phyloP scores from a whole-genome alignment of 1,284 basidiomycete genomes.

The Athelia sp. region DNA sequence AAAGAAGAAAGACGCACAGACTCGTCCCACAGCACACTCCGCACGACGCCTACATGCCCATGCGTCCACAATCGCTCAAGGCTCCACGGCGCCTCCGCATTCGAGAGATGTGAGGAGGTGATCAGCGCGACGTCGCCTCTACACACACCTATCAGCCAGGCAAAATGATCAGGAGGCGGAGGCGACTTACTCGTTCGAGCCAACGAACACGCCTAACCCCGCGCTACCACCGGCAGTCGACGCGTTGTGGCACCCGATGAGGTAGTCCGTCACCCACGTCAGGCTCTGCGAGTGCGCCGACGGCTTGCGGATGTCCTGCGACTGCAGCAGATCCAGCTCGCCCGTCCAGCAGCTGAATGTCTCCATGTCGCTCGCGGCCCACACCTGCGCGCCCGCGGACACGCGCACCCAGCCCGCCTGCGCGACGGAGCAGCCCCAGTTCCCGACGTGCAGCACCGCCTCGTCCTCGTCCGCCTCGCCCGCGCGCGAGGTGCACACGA shows the following conservation, averaged over 20 bases:
- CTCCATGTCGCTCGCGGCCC: conserved; percentile 82
- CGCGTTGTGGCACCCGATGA: conserved; percentile 29
- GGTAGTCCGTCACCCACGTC: conserved; percentile 36
- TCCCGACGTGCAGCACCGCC: conserved; percentile 60
- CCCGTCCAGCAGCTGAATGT: conserved; percentile 72
- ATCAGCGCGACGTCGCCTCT: conserved; percentile 31
- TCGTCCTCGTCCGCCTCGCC: conserved; percentile 74
- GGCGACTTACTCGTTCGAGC: conserved; percentile 31
- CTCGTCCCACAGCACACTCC: conserved; percentile 30
- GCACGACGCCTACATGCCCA: conserved; percentile 28
- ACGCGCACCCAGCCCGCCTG: conserved; percentile 63
- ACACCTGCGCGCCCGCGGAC: conserved; percentile 35
- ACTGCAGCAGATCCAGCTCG: conserved; percentile 38
- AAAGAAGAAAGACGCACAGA: conserved; percentile 13
- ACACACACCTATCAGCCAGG: background rate
- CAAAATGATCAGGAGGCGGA: conserved; percentile 2
- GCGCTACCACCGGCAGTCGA: conserved; percentile 17
- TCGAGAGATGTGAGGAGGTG: conserved; percentile 18
- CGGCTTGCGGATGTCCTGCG: conserved; percentile 29
- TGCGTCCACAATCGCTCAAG: conserved; percentile 25
- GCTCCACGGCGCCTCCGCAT: conserved; percentile 21
- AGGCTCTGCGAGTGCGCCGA: conserved; percentile 27
- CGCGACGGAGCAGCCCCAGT: conserved; percentile 72
- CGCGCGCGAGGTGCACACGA: conserved; percentile 62
- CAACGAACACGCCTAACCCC: conserved; percentile 28